A percentile compares a stretch with the other conserved stretches of the same genome.
phyloP scores from a whole-genome alignment of 805 yeast genomes.

The Ogataea paraovalis region DNA sequence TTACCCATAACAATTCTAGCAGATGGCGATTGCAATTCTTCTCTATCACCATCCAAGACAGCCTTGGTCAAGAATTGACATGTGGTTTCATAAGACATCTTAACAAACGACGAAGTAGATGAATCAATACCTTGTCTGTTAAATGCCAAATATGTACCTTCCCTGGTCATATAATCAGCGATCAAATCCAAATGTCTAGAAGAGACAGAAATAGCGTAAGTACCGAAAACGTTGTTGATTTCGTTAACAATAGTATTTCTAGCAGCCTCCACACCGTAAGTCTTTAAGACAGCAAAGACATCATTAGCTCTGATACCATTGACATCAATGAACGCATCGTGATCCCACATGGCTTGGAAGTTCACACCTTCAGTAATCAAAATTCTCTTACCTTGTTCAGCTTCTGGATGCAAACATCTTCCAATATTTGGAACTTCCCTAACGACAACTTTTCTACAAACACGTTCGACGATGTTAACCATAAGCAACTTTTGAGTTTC shows the following conservation, averaged over 20 bases:
- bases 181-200: conserved; percentile 92
- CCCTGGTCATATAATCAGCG: conserved; percentile 99
- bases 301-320: conserved; percentile 90
- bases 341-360: conserved; percentile 97
- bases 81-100: conserved; percentile 98
- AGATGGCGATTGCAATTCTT: conserved; percentile 84
- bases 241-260: conserved; percentile 95
- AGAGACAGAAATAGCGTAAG: conserved; percentile 92
- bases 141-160: conserved; percentile 94
- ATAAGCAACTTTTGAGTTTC: conserved; percentile 89
- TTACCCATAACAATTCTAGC: conserved; percentile 92
- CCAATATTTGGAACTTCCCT: conserved; percentile 90
- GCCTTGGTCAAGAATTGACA: conserved; percentile 97
- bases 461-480: conserved; percentile 94
- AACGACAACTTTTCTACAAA: conserved; percentile 85
- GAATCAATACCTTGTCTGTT: conserved; percentile 98
- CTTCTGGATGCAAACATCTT: conserved; percentile 81
- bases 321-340: conserved; percentile 87
- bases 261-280: conserved; percentile 99
- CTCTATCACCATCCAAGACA: conserved; percentile 86
- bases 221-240: conserved; percentile 91
- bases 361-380: conserved; percentile 97
- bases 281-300: conserved; percentile 79
- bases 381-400: conserved; percentile 66
- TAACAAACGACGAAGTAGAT: conserved; percentile 92